phyloP scores from a whole-genome alignment of 2,329 filamentous ascomycete species.

The Colletotrichum caudatum region DNA sequence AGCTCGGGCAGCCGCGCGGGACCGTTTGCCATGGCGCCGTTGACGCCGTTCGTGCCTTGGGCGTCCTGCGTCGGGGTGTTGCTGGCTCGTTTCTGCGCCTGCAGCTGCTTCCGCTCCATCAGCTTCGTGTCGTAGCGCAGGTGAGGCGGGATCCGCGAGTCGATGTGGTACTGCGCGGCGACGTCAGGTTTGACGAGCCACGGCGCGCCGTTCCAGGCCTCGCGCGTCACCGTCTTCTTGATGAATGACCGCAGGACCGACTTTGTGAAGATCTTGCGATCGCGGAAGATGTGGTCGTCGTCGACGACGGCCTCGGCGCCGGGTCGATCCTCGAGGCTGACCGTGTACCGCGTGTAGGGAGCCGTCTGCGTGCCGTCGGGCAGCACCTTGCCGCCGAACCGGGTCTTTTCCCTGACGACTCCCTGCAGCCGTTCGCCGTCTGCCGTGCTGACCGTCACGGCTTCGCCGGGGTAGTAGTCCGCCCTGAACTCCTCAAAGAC shows the following conservation, averaged over 20 bases:
- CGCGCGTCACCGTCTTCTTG: conserved; percentile 91
- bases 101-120: conserved; percentile 79
- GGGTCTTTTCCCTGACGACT: conserved; percentile 85
- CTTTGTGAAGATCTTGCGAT: conserved; percentile 94
- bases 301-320: conserved; percentile 83
- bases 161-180: conserved; percentile 86
- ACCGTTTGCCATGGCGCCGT: conserved; percentile 53
- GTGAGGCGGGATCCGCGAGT: conserved; percentile 86
- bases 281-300: conserved; percentile 84
- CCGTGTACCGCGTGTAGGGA: conserved; percentile 83
- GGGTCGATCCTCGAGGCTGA: conserved; percentile 76
- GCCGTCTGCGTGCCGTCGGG: conserved; percentile 77
- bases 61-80: conserved; percentile 48
- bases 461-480: conserved; percentile 91
- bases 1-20: conserved; percentile 76
- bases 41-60: conserved; percentile 52
- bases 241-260: conserved; percentile 93
- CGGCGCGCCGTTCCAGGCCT: conserved; percentile 94
- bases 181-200: conserved; percentile 94
- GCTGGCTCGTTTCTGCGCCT: conserved; percentile 72
- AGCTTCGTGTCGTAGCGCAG: conserved; percentile 84
- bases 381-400: conserved; percentile 72
- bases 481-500: conserved; percentile 84
- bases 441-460: conserved; percentile 78
- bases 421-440: conserved; percentile 79